Evolutionary conservation across 2,329 filamentous ascomycete species (phyloP), one percentile per base, ranked within the genome.

Genomic region (Lomentospora prolificans): DNA sequence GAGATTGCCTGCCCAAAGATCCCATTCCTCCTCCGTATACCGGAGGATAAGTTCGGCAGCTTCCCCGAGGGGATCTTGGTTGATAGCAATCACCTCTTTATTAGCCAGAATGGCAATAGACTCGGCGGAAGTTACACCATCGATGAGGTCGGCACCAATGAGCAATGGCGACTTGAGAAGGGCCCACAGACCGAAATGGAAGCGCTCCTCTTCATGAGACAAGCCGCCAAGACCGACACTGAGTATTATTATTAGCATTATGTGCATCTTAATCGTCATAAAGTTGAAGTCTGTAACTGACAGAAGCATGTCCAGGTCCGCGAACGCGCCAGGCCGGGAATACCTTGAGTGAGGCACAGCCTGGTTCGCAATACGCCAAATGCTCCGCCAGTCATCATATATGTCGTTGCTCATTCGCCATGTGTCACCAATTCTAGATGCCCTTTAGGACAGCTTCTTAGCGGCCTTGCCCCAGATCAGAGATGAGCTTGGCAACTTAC

Each of bases 331-430:
- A 0, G 70, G 67, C 0, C 64, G 67, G 1, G 75, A 76, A 44
- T 73, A 69, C 36, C 66, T 67, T 5, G 70, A 69, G 55, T 75
- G 74, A 1, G 76, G 75, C 0, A 75, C 73, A 2, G 71, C 75
- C 57, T 80, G 74, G 59, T 80, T 80, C 10, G 74, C 67, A 12
- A 77, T 79, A 1, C 77, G 70, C 69, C 72, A 78, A 48, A 80
- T 73, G 33, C 70, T 72, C 22, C 72, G 67, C 77, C 77, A 80
- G 12, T 67, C 67, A 39, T 75, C 74, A 55, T 73, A 75, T 53
- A 80, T 79, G 59, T 80, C 77, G 58, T 80, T 79, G 55, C 74
- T 76, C 57, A 80, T 79, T 44, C 77, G 66, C 71, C 75, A 79
- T 0, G 70, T 69, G 48, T 77, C 73, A 1, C 74, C 74, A 3